phyloP scores from a whole-genome alignment of 2,329 filamentous ascomycete species.

The Chrysosporium queenslandicum region DNA sequence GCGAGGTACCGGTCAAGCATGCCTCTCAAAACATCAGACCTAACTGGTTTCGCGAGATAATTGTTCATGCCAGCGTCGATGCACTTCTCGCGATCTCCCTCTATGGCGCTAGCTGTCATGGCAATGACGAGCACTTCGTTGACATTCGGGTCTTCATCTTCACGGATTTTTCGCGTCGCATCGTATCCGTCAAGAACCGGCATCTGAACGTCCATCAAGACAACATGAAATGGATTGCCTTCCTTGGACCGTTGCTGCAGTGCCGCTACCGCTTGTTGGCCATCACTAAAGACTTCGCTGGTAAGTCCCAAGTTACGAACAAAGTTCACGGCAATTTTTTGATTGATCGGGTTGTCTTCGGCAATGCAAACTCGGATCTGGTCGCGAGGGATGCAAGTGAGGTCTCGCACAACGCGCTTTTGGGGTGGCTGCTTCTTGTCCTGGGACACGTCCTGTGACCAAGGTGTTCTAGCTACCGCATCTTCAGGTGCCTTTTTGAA shows the following conservation, averaged over 20 bases:
- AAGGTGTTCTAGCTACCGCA: slow-evolving; percentile 48
- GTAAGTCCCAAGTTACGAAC: slow-evolving; percentile 75
- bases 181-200: slow-evolving; percentile 87
- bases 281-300: slow-evolving; percentile 84
- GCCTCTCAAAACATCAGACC: slow-evolving; percentile 72
- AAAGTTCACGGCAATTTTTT: slow-evolving; percentile 87
- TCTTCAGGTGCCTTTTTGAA: slow-evolving; percentile 69
- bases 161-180: slow-evolving; percentile 71
- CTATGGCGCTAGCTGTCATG: slow-evolving; percentile 92
- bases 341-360: slow-evolving; percentile 91
- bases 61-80: slow-evolving; percentile 97
- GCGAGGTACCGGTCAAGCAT: slow-evolving; percentile 63
- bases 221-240: slow-evolving; percentile 71
- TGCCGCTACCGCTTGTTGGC: slow-evolving; percentile 76
- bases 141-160: slow-evolving; percentile 65
- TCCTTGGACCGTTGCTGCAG: slow-evolving; percentile 62
- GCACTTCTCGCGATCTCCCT: slow-evolving; percentile 89
- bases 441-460: slow-evolving; percentile 36
- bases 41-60: slow-evolving; percentile 90
- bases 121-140: slow-evolving; percentile 84
- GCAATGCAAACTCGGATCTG: slow-evolving; percentile 83
- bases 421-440: slow-evolving; percentile 34
- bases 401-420: slow-evolving; percentile 48
- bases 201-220: slow-evolving; percentile 97
- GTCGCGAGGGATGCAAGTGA: slow-evolving; percentile 63